Percentiles rank a stretch among this genome's conserved stretches.
phyloP scores from a whole-genome alignment of 1,139 yeast genomes.

The Sugiyamaella sp. region DNA sequence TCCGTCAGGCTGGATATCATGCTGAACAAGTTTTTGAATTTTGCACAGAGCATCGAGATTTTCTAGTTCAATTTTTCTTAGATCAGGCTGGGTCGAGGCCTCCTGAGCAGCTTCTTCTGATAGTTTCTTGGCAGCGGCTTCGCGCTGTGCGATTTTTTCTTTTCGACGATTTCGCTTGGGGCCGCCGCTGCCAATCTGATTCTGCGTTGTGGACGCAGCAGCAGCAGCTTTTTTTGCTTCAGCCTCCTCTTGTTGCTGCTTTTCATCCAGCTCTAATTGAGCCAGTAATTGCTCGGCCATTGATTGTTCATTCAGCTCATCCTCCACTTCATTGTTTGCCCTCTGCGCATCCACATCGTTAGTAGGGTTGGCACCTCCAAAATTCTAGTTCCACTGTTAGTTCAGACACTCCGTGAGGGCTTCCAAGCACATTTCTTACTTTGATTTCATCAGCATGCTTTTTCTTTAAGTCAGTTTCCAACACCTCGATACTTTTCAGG shows the following conservation, averaged over 20 bases:
- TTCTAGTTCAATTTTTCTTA: slow-evolving; percentile 69
- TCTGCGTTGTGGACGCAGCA: background rate
- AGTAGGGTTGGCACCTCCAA: background rate
- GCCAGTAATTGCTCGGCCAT: slow-evolving; percentile 69
- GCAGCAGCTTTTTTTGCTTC: slow-evolving; percentile 23
- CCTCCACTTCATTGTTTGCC: slow-evolving; percentile 21
- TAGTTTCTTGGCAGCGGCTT: slow-evolving; percentile 65
- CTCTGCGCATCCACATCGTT: slow-evolving; percentile 2
- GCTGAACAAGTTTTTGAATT: slow-evolving; percentile 52
- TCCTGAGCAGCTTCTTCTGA: slow-evolving; percentile 72
- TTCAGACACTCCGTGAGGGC: background rate
- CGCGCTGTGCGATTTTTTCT: slow-evolving; percentile 75
- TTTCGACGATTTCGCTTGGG: slow-evolving; percentile 77
- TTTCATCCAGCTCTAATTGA: slow-evolving; percentile 50
- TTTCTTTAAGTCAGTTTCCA: slow-evolving; percentile 58
- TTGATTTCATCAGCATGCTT: slow-evolving; percentile 47
- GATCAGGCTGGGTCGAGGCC: slow-evolving; percentile 66
- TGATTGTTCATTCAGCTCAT: slow-evolving; percentile 44
- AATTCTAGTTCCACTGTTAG: slow-evolving; percentile 4
- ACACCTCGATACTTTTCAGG: slow-evolving; percentile 55
- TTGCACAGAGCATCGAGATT: slow-evolving; percentile 59
- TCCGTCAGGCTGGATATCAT: slow-evolving; percentile 81
- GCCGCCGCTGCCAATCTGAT: background rate
- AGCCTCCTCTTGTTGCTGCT: slow-evolving; percentile 24
- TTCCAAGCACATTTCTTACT: too few relatives aligned